phyloP scores from a whole-genome alignment of 108 stramenopile species.

The Cyclotella kingstonii region DNA sequence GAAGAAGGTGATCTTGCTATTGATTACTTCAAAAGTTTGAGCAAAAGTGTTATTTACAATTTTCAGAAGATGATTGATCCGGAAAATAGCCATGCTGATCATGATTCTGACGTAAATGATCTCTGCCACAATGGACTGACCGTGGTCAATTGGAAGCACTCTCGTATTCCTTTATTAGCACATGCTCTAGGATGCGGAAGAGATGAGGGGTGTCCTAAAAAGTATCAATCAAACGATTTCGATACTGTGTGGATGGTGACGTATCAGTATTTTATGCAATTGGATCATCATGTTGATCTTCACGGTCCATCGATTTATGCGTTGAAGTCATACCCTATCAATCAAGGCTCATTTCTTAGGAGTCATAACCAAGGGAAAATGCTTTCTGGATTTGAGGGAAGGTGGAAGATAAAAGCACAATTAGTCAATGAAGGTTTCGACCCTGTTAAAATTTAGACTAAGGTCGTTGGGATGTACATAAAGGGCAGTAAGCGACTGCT shows the following conservation, averaged over 20 bases:
- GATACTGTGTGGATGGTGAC: constrained; percentile 45
- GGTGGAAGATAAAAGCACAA: constrained; percentile 35
- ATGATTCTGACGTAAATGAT: neutral
- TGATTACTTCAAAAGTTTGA: constrained; percentile 30
- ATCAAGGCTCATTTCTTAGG: neutral
- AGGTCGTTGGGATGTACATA: no score
- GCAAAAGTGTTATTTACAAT: constrained; percentile 32
- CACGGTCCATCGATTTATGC: neutral
- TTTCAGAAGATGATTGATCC: constrained; percentile 9
- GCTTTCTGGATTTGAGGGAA: neutral
- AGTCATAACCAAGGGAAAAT: neutral
- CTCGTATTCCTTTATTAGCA: constrained; percentile 33
- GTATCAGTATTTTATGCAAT: constrained; percentile 20
- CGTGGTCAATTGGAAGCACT: constrained; percentile 49
- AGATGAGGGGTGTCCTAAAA: constrained; percentile 32
- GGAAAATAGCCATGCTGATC: neutral
- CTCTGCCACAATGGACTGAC: constrained; percentile 33
- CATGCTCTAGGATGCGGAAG: constrained; percentile 38
- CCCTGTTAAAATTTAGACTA: neutral
- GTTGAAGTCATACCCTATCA: neutral
- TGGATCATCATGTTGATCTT: neutral
- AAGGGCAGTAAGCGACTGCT: no score
- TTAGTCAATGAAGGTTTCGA: constrained; percentile 39
- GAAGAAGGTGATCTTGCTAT: constrained; percentile 31
- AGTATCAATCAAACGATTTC: constrained; percentile 36